A percentile compares a stretch with the other conserved stretches of the same genome.
These are phyloP conservation scores for Leptomonas seymouri DNA, from an alignment of 208 protist genomes.

Conservation along the genomic window DNA sequence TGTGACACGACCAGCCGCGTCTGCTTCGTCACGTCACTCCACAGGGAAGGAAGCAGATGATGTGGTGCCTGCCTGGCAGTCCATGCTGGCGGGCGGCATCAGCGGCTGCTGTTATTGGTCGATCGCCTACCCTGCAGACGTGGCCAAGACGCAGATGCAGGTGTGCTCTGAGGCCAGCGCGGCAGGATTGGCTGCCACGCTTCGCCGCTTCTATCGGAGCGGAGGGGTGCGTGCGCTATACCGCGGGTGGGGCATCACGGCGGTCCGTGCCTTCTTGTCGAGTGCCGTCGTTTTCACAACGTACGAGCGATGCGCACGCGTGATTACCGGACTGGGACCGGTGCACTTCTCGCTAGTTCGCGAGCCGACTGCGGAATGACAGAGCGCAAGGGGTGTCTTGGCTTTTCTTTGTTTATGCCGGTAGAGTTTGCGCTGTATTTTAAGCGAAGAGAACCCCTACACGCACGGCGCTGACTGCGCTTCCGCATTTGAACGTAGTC, in stretches of 20 bases:
- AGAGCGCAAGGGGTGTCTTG: neutral
- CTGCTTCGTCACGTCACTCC: too few species aligned
- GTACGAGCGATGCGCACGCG: slow-evolving; percentile 35
- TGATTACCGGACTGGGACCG: neutral
- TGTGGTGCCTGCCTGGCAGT: slow-evolving; percentile 38
- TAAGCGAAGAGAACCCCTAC: too few species aligned
- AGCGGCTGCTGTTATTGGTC: slow-evolving; percentile 83
- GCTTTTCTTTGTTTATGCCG: neutral
- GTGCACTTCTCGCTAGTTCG: neutral
- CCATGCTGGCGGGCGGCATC: slow-evolving; percentile 70
- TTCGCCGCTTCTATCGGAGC: slow-evolving; percentile 40
- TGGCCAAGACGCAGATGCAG: slow-evolving; percentile 86
- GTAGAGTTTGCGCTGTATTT: too few species aligned
- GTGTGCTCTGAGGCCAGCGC: slow-evolving; percentile 37
- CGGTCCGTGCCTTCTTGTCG: slow-evolving; percentile 61
- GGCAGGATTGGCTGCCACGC: slow-evolving; percentile 30
- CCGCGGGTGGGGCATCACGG: slow-evolving; percentile 64
- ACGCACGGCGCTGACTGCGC: too few species aligned
- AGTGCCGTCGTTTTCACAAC: slow-evolving; percentile 55
- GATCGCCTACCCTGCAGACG: slow-evolving; percentile 83
- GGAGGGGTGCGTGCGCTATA: slow-evolving; percentile 65
- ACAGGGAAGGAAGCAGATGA: neutral
- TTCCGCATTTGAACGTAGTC: too few species aligned
- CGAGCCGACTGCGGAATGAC: neutral
- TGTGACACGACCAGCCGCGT: neutral